Percentiles rank a stretch among this genome's conserved stretches.
Conservation (phyloP, 169 alveolate species). For the Eimeria sp. region DNA sequence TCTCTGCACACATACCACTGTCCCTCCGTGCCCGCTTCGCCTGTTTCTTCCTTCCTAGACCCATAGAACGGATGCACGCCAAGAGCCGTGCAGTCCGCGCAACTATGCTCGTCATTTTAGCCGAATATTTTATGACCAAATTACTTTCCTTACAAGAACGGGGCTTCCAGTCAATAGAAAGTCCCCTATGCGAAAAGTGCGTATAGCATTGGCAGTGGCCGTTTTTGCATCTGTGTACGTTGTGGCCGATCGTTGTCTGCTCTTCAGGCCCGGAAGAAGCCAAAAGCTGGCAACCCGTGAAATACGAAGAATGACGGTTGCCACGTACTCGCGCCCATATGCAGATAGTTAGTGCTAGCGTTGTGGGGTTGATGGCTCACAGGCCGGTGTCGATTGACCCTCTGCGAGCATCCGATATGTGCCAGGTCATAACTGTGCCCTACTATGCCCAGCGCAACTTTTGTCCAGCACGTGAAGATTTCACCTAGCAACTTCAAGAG, state of each 20-base stretch:
- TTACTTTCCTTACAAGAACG: neutral
- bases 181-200: neutral
- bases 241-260: neutral
- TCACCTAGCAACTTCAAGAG: neutral
- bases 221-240: neutral
- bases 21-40: neutral
- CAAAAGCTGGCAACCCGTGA: neutral
- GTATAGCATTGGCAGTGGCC: neutral
- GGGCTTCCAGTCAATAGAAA: neutral
- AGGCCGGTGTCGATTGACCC: neutral
- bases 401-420: neutral
- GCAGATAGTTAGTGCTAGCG: neutral
- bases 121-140: neutral
- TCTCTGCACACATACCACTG: neutral
- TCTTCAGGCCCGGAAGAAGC: constrained; percentile 3
- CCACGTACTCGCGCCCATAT: neutral
- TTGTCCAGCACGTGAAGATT: neutral
- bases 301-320: constrained; percentile 1
- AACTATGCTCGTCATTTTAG: neutral
- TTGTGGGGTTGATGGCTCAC: neutral
- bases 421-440: no score
- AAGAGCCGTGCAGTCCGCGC: neutral
- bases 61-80: neutral
- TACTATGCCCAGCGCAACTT: neutral
- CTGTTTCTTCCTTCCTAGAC: neutral